Percentiles rank a stretch among this genome's conserved stretches.
Evolutionary conservation across 2,329 filamentous ascomycete genomes (phyloP).

Genomic region (Triangularia setosa): DNA sequence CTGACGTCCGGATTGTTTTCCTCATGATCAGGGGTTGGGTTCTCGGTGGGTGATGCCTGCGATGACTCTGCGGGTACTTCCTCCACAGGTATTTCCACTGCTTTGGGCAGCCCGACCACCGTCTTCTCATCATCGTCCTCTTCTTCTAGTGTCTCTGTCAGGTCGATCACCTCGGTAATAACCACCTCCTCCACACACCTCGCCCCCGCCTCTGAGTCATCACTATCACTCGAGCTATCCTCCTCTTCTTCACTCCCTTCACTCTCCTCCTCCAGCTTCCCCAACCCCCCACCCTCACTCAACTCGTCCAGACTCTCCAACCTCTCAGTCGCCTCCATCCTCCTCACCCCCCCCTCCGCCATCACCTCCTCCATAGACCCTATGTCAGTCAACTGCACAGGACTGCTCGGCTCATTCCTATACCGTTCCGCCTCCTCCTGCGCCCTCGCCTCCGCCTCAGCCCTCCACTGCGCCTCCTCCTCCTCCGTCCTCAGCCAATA

Average conservation of each 20-base stretch:
- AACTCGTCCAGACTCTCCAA: conserved; percentile 6
- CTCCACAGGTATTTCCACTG: not conserved
- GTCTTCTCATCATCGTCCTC: not conserved
- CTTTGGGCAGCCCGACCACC: not conserved
- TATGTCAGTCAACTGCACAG: not conserved
- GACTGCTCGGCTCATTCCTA: conserved; percentile 24
- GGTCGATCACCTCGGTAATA: not conserved
- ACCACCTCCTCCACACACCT: conserved; percentile 3
- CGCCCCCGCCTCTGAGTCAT: conserved; percentile 15
- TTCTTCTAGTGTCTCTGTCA: not conserved
- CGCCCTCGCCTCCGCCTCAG: conserved; percentile 23
- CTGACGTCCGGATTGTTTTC: not conserved
- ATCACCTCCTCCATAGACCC: not conserved
- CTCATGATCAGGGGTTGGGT: not conserved
- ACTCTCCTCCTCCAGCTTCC: conserved; percentile 14
- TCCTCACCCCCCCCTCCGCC: not conserved
- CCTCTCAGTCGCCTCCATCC: conserved; percentile 9
- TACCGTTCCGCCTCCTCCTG: conserved; percentile 26
- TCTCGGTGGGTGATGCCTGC: not conserved
- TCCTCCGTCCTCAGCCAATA: conserved; percentile 29
- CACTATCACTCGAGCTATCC: conserved; percentile 9
- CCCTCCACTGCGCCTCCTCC: conserved; percentile 25
- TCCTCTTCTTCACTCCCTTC: conserved; percentile 11
- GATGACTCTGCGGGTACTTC: not conserved
- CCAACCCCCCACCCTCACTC: not conserved